Base-by-base conservation (phyloP, 73 alveolate genomes). In the Uronychia binucleata region DNA sequence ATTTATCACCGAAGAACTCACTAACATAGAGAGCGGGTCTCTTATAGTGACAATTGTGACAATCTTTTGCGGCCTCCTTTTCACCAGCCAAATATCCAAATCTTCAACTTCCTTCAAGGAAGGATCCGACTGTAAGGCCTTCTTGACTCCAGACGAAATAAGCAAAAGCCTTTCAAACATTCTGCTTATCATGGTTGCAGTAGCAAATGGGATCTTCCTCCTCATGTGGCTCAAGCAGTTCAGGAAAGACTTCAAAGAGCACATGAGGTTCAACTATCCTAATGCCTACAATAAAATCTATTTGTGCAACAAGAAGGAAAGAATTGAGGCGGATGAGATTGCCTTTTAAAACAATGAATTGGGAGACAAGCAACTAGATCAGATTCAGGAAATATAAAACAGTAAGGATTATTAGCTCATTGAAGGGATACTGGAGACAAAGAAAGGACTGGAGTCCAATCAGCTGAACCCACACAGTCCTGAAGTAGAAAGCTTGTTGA, bases 41-140 rank as follows among this genome's bases (percentile, higher is more conserved):
- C 29, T 91, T 14, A 32, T 91, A 0, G 58, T 89, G 11, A 59
- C 90, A 1, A 76, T 78, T 14, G 1, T 91, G 5, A 35, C 96
- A 0, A 81, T 91, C 1, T 91, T 84, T 58, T 91, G 96, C 35
- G 96, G 96, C 1, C 58, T 91, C 75, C 87, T 76, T 34, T 91
- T 74, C 82, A 57, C 86, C 0, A 30, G 92, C 13, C 86, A 80
- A 26, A 81, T 83, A 11, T 34, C 84, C 1, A 46, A 19, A 19
- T 46, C 19, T 46, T 5, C 5, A 46, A 11, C 67, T 46, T 19
- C 5, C 5, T 46, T 46, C 19, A 19, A 46, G n/a, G 19, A 46
- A 11, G 67, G n/a, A 46, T 11, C 67, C 19, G 67, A 46, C 67
- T 46, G 67, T 46, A 46, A 11, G 19, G 5, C 67, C 19, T 46